Percentiles rank a stretch among this genome's conserved stretches.
Evolutionary conservation across 148 eudicot species (phyloP).

Genomic region (Gaultheria prostrata): DNA sequence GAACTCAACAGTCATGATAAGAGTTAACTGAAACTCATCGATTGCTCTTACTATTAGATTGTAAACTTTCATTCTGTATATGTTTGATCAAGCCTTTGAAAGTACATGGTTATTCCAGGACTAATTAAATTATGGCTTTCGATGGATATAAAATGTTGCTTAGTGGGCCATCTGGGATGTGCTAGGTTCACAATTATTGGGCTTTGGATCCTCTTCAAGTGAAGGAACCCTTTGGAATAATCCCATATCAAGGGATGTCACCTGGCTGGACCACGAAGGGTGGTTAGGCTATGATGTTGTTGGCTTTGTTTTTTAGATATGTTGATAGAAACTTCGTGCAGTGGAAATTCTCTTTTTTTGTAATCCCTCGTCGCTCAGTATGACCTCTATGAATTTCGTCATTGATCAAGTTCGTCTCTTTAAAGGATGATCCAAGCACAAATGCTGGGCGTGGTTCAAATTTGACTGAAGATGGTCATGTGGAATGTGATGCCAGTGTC

Average conservation of each 20-base stretch:
- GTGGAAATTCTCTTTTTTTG: not conserved
- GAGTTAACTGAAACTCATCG: not conserved
- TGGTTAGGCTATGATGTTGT: slow-evolving; percentile 4
- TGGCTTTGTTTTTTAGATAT: not conserved
- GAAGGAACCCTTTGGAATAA: not conserved
- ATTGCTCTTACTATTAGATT: not conserved
- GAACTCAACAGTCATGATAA: not conserved
- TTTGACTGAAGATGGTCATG: slow-evolving; percentile 93
- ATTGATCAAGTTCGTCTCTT: slow-evolving; percentile 15
- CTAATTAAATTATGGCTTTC: not conserved
- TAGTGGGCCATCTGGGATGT: not conserved
- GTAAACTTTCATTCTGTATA: not conserved
- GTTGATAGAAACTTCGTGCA: not conserved
- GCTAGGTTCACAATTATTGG: too few species aligned
- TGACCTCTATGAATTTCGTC: not conserved
- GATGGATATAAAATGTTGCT: not conserved
- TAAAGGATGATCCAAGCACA: slow-evolving; percentile 85
- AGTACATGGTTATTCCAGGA: not conserved
- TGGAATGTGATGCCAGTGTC: slow-evolving; percentile 95
- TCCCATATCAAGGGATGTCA: not conserved
- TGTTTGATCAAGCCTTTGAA: not conserved
- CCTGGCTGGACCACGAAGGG: not conserved
- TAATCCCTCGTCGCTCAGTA: not conserved
- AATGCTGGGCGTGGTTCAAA: slow-evolving; percentile 98
- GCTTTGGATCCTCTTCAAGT: too few species aligned